Base-by-base conservation (phyloP, 352 stramenopile genomes). In the Globisporangium cystogenes region DNA sequence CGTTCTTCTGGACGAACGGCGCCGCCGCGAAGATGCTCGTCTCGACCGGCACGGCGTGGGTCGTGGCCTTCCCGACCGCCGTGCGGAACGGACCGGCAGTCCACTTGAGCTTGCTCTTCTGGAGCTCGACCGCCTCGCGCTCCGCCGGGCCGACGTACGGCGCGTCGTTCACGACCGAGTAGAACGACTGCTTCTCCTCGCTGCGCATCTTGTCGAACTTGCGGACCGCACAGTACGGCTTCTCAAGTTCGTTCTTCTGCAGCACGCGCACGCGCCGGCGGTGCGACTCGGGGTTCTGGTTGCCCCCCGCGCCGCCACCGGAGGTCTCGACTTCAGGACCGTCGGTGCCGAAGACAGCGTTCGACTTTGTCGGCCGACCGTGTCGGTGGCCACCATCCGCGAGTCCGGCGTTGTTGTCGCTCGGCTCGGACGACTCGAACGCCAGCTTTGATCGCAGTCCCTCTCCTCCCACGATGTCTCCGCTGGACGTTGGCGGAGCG, bases 131-230 rank as follows among this genome's bases (percentile, higher is more conserved):
- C 14, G 57, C 53, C 52, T 90, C 75, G 5, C 68, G 67, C 29
- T 90, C 79, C 21, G 51, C 57, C 1, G 53, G 43, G 37, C 74
- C 86, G 45, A 62, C 47, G 59, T 93, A 93, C 26, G 82, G 82
- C 21, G 76, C 79, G 45, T 93, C 82, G 49, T 93, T 93, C 43
- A 90, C 68, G 37, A 93, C 68, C 37, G 82, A 93, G 50, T 90
- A 93, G 52, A 86, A 93, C 5, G 70, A 48, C 29, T 49, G 40
- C 26, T 58, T 54, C 27, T 78, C 55, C 0, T 55, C 45, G n/a
- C 72, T 63, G 4, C 58, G 51, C 37, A 86, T 61, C 47, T 68
- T 82, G 51, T 65, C 62, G 67, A 87, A 90, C 44, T 69, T 72
- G 36, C 72, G 53, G 45, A 77, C 67, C 10, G 76, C 78, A 41